Evolutionary conservation across 495 filamentous ascomycete species (phyloP).

Genomic region (Parathielavia appendiculata): DNA sequence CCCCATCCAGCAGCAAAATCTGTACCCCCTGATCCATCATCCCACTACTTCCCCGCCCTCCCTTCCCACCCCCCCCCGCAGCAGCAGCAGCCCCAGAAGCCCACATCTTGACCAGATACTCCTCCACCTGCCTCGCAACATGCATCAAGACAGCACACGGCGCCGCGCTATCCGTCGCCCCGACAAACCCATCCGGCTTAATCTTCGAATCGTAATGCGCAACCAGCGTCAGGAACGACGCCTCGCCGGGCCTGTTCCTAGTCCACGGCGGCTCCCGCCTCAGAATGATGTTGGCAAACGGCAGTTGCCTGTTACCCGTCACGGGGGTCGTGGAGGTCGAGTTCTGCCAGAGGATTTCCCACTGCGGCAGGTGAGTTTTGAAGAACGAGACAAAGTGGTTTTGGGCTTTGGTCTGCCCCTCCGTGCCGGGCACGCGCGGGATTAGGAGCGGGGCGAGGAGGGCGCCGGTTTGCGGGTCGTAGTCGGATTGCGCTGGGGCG

Average conservation of each 20-base stretch:
- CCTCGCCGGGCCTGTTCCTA: slow-evolving; percentile 50
- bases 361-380: slow-evolving; percentile 59
- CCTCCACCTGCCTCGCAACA: slow-evolving; percentile 40
- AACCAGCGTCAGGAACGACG: slow-evolving; percentile 72
- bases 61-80: slow-evolving; percentile 21
- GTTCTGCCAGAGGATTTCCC: slow-evolving; percentile 78
- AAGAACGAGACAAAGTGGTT: slow-evolving; percentile 77
- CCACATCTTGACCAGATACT: slow-evolving; percentile 37
- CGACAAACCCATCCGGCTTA: slow-evolving; percentile 72
- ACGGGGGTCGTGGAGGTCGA: slow-evolving; percentile 68
- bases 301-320: slow-evolving; percentile 58
- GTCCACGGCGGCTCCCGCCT: slow-evolving; percentile 78
- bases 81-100: neutral
- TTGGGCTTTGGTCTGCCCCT: slow-evolving; percentile 61
- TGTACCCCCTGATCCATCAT: slow-evolving; percentile 58
- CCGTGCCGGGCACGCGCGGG: slow-evolving; percentile 77
- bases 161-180: slow-evolving; percentile 82
- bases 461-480: slow-evolving; percentile 61
- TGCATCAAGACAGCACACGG: slow-evolving; percentile 87
- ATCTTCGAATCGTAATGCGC: slow-evolving; percentile 88
- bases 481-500: slow-evolving; percentile 54
- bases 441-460: slow-evolving; percentile 76
- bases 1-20: slow-evolving; percentile 80
- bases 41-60: slow-evolving; percentile 35
- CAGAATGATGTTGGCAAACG: slow-evolving; percentile 77